Conservation (phyloP, 345 rosid species). For the Ricinus communis region DNA sequence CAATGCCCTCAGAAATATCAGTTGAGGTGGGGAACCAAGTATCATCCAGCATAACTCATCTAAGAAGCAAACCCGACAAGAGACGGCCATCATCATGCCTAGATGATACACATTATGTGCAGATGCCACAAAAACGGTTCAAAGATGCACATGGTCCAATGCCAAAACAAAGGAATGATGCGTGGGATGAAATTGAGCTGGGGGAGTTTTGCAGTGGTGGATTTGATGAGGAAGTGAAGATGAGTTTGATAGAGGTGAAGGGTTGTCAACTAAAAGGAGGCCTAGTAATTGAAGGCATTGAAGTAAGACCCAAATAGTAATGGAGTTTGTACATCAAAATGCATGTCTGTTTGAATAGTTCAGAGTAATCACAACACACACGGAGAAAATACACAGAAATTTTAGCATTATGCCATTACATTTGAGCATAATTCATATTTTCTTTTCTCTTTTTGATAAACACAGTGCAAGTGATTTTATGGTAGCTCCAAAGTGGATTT, state of each 20-base stretch:
- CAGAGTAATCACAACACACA: background rate
- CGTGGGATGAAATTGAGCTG: slow-evolving; percentile 23
- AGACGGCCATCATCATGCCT: background rate
- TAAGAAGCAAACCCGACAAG: background rate
- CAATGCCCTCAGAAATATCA: slow-evolving; percentile 25
- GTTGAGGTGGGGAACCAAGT: slow-evolving; percentile 16
- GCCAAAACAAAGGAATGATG: slow-evolving; percentile 19
- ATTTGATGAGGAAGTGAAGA: slow-evolving; percentile 18
- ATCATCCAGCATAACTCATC: slow-evolving; percentile 2
- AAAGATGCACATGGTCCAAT: background rate
- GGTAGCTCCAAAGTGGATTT: background rate
- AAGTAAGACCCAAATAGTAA: slow-evolving; percentile 23
- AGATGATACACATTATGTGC: background rate
- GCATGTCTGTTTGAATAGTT: background rate
- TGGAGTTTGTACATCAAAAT: background rate
- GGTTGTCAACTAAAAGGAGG: slow-evolving; percentile 24
- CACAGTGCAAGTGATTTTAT: background rate
- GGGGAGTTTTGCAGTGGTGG: slow-evolving; percentile 23
- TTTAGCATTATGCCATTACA: background rate
- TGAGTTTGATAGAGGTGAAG: slow-evolving; percentile 23
- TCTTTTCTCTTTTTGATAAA: background rate
- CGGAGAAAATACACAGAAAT: background rate
- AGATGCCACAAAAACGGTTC: background rate
- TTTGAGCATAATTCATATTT: background rate
- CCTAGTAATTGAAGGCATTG: slow-evolving; percentile 24